phyloP scores from a whole-genome alignment of 768 basidiomycete genomes.

The Gloeophyllum trabeum region DNA sequence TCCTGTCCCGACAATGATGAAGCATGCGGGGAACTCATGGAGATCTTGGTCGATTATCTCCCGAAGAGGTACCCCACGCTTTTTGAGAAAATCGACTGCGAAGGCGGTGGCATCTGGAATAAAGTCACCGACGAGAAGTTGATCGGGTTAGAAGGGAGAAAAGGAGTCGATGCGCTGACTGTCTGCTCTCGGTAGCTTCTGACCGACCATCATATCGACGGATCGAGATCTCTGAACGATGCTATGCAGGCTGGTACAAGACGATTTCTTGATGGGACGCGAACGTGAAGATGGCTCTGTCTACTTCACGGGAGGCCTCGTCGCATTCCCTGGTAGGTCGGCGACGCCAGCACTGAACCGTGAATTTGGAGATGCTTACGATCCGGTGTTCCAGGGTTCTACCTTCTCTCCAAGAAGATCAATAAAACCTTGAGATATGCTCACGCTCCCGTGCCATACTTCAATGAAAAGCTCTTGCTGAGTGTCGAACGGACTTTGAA shows the following conservation, averaged over 20 bases:
- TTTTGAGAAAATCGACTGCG: slow-evolving; percentile 12
- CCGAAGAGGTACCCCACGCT: slow-evolving; percentile 24
- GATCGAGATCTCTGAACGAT: neutral
- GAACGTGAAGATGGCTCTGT: slow-evolving; percentile 23
- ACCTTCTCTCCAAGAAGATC: slow-evolving; percentile 21
- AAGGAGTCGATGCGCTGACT: slow-evolving; percentile 17
- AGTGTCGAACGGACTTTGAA: slow-evolving; percentile 25
- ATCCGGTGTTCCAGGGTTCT: slow-evolving; percentile 14
- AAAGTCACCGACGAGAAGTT: slow-evolving; percentile 16
- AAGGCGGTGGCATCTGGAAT: slow-evolving; percentile 15
- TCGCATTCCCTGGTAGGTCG: slow-evolving; percentile 18
- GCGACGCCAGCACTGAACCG: neutral
- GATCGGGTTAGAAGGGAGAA: slow-evolving; percentile 2
- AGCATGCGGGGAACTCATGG: slow-evolving; percentile 19
- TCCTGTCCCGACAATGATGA: slow-evolving; percentile 24
- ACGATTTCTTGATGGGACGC: slow-evolving; percentile 23
- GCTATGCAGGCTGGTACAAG: slow-evolving; percentile 16
- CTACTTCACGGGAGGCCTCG: slow-evolving; percentile 23
- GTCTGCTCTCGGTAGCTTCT: slow-evolving; percentile 14
- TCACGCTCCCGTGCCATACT: slow-evolving; percentile 20
- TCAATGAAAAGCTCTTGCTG: slow-evolving; percentile 22
- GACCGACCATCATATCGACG: no score
- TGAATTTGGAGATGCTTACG: neutral
- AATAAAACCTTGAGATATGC: slow-evolving; percentile 15
- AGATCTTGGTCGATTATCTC: slow-evolving; percentile 19